phyloP scores from a whole-genome alignment of 2,329 filamentous ascomycete genomes.

The Sporothrix inflata region DNA sequence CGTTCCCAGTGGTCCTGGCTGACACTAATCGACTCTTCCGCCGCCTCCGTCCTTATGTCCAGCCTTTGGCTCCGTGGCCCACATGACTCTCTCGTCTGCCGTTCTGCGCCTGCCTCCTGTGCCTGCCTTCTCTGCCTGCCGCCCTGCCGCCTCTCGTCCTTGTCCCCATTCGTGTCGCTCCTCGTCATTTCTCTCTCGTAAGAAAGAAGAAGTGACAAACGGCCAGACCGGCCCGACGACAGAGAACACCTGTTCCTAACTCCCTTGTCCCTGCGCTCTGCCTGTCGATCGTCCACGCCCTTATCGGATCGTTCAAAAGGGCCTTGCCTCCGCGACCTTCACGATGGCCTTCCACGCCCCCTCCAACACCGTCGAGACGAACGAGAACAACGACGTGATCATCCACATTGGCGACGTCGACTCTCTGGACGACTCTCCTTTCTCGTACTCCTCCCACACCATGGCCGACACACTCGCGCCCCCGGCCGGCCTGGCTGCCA shows the following conservation, averaged over 20 bases:
- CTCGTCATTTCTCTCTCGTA: neutral
- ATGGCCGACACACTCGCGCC: neutral
- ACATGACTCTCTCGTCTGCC: neutral
- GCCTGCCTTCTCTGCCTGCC: neutral
- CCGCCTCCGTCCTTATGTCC: neutral
- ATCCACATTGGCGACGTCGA: conserved; percentile 24
- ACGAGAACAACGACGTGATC: conserved; percentile 16
- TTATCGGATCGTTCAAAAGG: neutral
- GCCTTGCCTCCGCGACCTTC: neutral
- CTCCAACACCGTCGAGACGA: neutral
- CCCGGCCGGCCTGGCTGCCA: conserved; percentile 5
- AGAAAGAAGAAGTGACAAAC: neutral
- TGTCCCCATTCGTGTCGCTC: neutral
- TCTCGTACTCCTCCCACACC: neutral
- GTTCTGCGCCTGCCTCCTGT: neutral
- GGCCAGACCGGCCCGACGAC: neutral
- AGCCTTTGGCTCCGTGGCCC: neutral
- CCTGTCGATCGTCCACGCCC: neutral
- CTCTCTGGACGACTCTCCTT: neutral
- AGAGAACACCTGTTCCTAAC: neutral
- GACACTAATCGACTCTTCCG: neutral
- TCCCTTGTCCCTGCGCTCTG: neutral
- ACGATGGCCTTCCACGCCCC: neutral
- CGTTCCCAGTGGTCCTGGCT: neutral
- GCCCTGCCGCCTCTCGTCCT: neutral